These are phyloP conservation scores for Scheffersomyces stambukii DNA, from an alignment of 1,139 yeast species.

Conservation along the genomic window DNA sequence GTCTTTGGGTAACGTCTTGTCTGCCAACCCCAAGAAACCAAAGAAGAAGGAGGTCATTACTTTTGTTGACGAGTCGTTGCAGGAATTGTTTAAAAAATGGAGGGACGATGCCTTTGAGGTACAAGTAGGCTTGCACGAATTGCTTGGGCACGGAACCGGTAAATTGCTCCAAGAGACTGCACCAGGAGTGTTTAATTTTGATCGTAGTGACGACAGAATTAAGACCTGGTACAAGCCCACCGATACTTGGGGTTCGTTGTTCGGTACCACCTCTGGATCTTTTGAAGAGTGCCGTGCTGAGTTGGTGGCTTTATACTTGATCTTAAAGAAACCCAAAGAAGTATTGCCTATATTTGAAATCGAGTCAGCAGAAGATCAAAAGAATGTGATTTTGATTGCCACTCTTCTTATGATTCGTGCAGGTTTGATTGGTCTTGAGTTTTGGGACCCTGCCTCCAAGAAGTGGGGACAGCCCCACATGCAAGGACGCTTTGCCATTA, in stretches of 20 bases:
- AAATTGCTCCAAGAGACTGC: constrained; percentile 65
- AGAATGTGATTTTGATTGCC: constrained; percentile 61
- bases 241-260: constrained; percentile 86
- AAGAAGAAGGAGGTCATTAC: constrained; percentile 65
- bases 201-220: constrained; percentile 62
- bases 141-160: constrained; percentile 91
- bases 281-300: constrained; percentile 94
- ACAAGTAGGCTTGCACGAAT: constrained; percentile 88
- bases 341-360: constrained; percentile 74
- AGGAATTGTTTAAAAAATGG: constrained; percentile 60
- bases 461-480: constrained; percentile 97
- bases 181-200: constrained; percentile 69
- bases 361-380: constrained; percentile 50
- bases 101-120: constrained; percentile 84
- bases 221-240: constrained; percentile 69
- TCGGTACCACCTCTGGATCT: constrained; percentile 78
- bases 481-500: constrained; percentile 86
- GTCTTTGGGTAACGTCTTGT: constrained; percentile 78
- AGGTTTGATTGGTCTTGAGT: constrained; percentile 75
- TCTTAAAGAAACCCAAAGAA: constrained; percentile 55
- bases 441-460: constrained; percentile 74
- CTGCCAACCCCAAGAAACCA: constrained; percentile 62
- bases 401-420: constrained; percentile 84
- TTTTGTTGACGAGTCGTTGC: constrained; percentile 52
- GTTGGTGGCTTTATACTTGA: constrained; percentile 77